Conservation (phyloP, 2,329 filamentous ascomycete species). For the Bipolaris oryzae region DNA sequence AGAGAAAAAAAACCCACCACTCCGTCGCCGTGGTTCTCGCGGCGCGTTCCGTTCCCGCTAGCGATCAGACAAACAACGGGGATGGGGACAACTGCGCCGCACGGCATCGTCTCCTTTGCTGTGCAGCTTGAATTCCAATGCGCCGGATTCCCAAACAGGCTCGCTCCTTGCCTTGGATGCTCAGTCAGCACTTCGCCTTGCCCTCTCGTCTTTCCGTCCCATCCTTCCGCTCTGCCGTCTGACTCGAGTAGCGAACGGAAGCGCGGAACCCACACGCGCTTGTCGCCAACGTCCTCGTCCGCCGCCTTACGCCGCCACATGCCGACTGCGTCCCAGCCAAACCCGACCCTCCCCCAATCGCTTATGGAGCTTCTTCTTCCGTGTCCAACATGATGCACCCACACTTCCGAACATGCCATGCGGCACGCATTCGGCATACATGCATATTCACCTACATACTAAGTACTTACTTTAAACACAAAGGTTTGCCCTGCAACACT, state of each 20-base stretch:
- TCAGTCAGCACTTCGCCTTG: constrained; percentile 18
- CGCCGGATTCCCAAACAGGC: constrained; percentile 1
- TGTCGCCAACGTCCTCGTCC: constrained; percentile 18
- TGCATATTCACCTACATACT: too few relatives aligned
- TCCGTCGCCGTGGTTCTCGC: constrained; percentile 26
- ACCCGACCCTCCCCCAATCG: constrained; percentile 8
- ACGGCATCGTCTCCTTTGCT: constrained; percentile 6
- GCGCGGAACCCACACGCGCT: constrained; percentile 29
- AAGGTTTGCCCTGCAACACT: not conserved
- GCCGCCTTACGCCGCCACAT: constrained; percentile 3
- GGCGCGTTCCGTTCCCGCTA: constrained; percentile 38
- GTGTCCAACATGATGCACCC: constrained; percentile 6
- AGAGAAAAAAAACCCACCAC: constrained; percentile 17
- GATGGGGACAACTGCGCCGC: constrained; percentile 24
- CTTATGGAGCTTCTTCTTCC: constrained; percentile 4
- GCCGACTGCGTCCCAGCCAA: constrained; percentile 3
- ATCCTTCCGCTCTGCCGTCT: constrained; percentile 21
- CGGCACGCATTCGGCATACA: not conserved
- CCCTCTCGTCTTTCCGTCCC: constrained; percentile 20
- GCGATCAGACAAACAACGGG: constrained; percentile 31
- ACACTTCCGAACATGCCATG: not conserved
- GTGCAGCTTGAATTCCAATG: constrained; percentile 10
- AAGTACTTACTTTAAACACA: not conserved
- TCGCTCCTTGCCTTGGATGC: constrained; percentile 8
- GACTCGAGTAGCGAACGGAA: constrained; percentile 25